Percentiles rank a stretch among this genome's conserved stretches.
These are phyloP conservation scores for Paramecium primaurelia DNA, from an alignment of 73 alveolate genomes.

Conservation along the genomic window DNA sequence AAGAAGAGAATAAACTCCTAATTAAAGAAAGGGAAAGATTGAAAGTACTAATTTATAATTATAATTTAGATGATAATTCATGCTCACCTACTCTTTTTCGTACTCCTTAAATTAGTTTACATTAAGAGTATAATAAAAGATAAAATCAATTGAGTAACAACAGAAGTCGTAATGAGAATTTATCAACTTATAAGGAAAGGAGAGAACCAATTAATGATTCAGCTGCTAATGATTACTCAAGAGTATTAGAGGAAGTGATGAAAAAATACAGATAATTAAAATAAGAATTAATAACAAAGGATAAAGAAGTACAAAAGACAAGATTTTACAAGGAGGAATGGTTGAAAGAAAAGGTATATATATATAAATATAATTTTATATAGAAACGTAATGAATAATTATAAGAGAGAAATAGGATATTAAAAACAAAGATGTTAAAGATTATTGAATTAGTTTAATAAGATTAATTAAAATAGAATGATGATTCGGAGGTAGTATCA, in stretches of 20 bases:
- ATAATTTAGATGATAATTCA: background rate
- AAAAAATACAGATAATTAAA: background rate
- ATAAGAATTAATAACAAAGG: slow-evolving; percentile 14
- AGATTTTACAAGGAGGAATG: background rate
- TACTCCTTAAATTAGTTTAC: slow-evolving; percentile 29
- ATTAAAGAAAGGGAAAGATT: background rate
- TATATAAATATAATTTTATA: background rate
- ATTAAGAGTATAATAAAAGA: background rate
- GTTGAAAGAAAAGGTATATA: background rate
- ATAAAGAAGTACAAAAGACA: background rate
- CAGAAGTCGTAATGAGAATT: slow-evolving; percentile 4
- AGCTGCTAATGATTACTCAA: slow-evolving; percentile 29
- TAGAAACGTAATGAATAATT: slow-evolving; percentile 22
- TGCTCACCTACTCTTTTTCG: slow-evolving; percentile 38
- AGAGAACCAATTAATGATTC: background rate
- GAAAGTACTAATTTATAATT: background rate
- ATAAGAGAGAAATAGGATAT: background rate
- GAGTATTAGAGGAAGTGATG: slow-evolving; percentile 38
- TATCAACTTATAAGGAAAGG: background rate
- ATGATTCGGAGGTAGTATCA: background rate
- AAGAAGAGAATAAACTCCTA: slow-evolving; percentile 34
- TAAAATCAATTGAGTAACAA: background rate
- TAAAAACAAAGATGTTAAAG: background rate
- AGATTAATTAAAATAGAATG: background rate
- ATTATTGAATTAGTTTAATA: slow-evolving; percentile 23